Conservation (phyloP, 306 rosid species). For the Oemleria cerasiformis region DNA sequence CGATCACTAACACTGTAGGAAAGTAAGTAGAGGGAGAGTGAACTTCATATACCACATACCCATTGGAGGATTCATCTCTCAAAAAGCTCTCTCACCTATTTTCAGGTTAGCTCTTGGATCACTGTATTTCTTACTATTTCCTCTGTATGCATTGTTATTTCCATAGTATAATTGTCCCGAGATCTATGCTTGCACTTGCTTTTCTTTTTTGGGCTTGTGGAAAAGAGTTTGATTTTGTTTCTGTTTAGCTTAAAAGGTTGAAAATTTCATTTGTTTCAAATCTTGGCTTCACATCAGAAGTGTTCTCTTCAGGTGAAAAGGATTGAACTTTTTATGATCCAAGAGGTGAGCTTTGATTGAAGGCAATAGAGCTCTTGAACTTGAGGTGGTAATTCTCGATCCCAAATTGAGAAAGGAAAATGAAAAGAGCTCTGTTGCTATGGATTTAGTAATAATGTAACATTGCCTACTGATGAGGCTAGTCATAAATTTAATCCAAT, state of each 20-base stretch:
- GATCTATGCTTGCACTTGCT: conserved; percentile 13
- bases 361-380: conserved; percentile 1
- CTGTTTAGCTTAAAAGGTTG: conserved; percentile 13
- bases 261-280: conserved; percentile 1
- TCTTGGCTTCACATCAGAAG: conserved; percentile 10
- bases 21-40: conserved; percentile 11
- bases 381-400: conserved; percentile 17
- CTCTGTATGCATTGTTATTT: background rate
- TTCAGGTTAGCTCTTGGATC: conserved; percentile 10
- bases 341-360: background rate
- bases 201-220: conserved; percentile 1
- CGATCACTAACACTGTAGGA: conserved; percentile 7
- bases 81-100: conserved; percentile 5
- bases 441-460: background rate
- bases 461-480: background rate
- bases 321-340: background rate
- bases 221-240: background rate
- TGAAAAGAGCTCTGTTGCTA: background rate
- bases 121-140: background rate
- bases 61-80: conserved; percentile 2
- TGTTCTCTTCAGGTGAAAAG: background rate
- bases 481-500: background rate
- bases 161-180: background rate
- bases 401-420: conserved; percentile 21
- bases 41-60: conserved; percentile 15